Evolutionary conservation across 768 basidiomycete genomes (phyloP).

Genomic region (Suillus weaverae): DNA sequence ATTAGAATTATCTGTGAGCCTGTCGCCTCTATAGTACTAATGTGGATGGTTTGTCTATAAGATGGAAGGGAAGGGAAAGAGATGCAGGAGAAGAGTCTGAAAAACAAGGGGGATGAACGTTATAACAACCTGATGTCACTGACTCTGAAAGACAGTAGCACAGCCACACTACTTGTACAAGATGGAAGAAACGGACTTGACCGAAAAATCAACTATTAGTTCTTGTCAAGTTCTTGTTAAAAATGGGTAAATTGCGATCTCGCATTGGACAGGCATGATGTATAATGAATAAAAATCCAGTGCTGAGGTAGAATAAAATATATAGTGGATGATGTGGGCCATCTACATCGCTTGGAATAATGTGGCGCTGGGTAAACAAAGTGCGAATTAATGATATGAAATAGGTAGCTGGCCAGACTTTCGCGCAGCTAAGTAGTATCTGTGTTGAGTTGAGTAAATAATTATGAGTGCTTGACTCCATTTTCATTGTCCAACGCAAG

Average conservation of each 20-base stretch:
- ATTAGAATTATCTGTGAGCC: constrained; percentile 1
- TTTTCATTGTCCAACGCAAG: constrained; percentile 26
- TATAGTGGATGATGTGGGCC: constrained; percentile 6
- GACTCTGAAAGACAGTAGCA: background rate
- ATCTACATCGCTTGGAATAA: background rate
- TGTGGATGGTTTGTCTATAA: constrained; percentile 4
- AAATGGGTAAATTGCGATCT: background rate
- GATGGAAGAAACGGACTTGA: background rate
- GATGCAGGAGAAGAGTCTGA: constrained; percentile 10
- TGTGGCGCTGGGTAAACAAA: background rate
- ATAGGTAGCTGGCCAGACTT: constrained; percentile 5
- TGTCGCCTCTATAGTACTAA: constrained; percentile 8
- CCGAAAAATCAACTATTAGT: background rate
- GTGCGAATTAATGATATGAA: background rate
- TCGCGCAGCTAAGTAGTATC: constrained; percentile 5
- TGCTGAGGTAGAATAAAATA: constrained; percentile 31
- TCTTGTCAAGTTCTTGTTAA: background rate
- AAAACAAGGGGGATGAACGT: constrained; percentile 2
- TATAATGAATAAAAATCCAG: constrained; percentile 5
- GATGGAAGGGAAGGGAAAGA: constrained; percentile 10
- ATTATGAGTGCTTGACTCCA: background rate
- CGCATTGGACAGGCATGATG: constrained; percentile 1
- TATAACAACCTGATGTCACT: constrained; percentile 1
- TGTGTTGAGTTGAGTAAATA: background rate
- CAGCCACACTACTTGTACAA: constrained; percentile 2